phyloP scores from a whole-genome alignment of 2,329 filamentous ascomycete genomes.

The Hymenoscyphus salicellus region DNA sequence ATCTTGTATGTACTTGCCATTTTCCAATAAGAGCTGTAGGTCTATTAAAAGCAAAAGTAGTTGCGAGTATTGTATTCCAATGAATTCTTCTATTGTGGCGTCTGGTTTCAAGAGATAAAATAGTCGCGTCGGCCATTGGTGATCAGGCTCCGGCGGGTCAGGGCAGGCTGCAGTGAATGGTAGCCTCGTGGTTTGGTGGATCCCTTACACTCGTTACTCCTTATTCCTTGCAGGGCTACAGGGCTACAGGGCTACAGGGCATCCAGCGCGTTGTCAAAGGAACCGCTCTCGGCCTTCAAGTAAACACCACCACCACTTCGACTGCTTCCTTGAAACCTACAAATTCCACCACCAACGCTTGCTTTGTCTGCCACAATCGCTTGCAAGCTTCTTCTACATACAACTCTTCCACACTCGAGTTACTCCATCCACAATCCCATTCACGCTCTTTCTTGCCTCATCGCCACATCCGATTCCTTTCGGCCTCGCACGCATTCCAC shows the following conservation, averaged over 20 bases:
- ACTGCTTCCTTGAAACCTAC: slow-evolving; percentile 17
- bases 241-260: too few relatives aligned
- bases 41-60: not conserved
- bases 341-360: slow-evolving; percentile 17
- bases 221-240: too few relatives aligned
- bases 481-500: slow-evolving; percentile 10
- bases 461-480: slow-evolving; percentile 10
- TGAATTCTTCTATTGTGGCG: slow-evolving; percentile 29
- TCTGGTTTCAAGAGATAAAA: slow-evolving; percentile 27
- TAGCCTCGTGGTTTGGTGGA: not conserved
- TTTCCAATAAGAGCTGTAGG: slow-evolving; percentile 9
- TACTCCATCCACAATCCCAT: slow-evolving; percentile 7
- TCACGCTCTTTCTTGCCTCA: slow-evolving; percentile 25
- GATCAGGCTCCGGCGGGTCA: not conserved
- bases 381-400: slow-evolving; percentile 13
- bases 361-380: slow-evolving; percentile 24
- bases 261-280: slow-evolving; percentile 16
- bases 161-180: not conserved
- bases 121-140: slow-evolving; percentile 29
- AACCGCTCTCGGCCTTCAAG: slow-evolving; percentile 10
- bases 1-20: slow-evolving; percentile 27
- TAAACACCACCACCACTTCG: slow-evolving; percentile 12
- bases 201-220: too few relatives aligned
- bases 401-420: not conserved
- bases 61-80: slow-evolving; percentile 24